Evolutionary conservation across 108 stramenopile species (phyloP).

Genomic region (Nitzschia palea): DNA sequence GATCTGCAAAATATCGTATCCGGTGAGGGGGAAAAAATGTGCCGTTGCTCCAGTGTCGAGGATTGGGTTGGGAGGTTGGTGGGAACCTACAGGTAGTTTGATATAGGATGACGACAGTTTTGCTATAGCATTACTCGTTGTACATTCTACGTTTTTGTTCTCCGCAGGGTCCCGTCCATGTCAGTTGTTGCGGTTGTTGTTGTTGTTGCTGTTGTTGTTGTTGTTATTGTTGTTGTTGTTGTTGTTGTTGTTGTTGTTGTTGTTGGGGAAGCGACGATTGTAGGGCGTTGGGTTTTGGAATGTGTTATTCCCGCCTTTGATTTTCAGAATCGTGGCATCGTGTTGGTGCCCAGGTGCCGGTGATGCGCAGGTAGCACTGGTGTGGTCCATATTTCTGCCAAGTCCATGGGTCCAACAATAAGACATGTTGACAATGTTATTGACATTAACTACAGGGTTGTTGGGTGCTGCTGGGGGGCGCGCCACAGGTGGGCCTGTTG

Average conservation of each 20-base stretch:
- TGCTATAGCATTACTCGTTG: neutral
- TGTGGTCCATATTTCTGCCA: neutral
- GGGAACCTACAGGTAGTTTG: neutral
- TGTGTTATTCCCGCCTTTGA: too few species aligned
- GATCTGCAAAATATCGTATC: neutral
- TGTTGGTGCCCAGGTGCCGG: neutral
- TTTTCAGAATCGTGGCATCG: neutral
- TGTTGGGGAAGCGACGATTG: too few species aligned
- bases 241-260: too few species aligned
- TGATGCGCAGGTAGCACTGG: neutral
- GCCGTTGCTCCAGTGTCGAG: neutral
- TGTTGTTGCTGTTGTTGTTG: neutral
- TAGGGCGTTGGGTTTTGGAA: neutral
- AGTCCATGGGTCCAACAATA: conserved; percentile 31
- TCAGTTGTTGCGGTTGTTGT: neutral
- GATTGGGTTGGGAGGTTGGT: neutral
- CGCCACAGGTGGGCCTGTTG: neutral
- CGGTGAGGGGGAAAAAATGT: neutral
- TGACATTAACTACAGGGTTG: too few species aligned
- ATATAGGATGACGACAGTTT: neutral
- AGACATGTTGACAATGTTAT: too few species aligned
- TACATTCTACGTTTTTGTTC: too few species aligned
- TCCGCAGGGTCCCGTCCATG: neutral
- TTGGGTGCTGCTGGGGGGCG: too few species aligned
- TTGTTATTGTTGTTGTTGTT: too few species aligned